Evolutionary conservation across 768 basidiomycete species (phyloP), one percentile per base, ranked within the genome.

Genomic region (Mrakia hoshinonis): DNA sequence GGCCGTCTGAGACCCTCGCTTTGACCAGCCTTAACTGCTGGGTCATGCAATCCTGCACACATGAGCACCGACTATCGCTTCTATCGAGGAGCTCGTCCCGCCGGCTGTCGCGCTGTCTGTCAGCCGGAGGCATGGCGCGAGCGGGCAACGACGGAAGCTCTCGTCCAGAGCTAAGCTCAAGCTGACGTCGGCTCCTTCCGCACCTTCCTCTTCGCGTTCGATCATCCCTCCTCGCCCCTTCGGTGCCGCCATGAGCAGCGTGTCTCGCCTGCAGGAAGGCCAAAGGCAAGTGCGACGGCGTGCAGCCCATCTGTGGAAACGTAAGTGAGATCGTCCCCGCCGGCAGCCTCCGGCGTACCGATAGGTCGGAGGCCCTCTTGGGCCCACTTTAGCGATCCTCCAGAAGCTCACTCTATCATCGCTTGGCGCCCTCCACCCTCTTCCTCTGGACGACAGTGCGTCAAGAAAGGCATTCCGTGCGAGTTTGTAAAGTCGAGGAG

Each of bases 401-500:
- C 31, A 4, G 9, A 47, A 39, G 26, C 34, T 20, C 13, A 22
- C 18, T 15, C 31, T 18, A 51, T 20, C 66, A 20, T 1, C 36
- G 20, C 3, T 36, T 39, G 24, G 22, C 9, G 12, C 31, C 29
- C 31, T 31, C 9, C 26, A 47, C n/a, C 20, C 43, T 36, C 58
- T 31, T 24, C 29, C 39, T 55, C 20, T n/a, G 20, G 22, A 18
- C 36, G 34, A 15, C 58, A 69, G 68, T 70, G 69, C 49, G 29
- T 61, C 29, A 70, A 52, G 29, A 63, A 64, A 48, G 51, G 52
- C 22, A 64, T 39, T 10, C 15, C 18, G 0, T 70, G 69, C 48
- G 69, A 70, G 24, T 70, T 63, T 38, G 68, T 70, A 60, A 70
- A 70, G 51, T 64, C 61, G 2, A 62, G 61, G 29, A 47, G 69